Conservation (phyloP, 179 eudicot species). For the Beta lomatogona region DNA sequence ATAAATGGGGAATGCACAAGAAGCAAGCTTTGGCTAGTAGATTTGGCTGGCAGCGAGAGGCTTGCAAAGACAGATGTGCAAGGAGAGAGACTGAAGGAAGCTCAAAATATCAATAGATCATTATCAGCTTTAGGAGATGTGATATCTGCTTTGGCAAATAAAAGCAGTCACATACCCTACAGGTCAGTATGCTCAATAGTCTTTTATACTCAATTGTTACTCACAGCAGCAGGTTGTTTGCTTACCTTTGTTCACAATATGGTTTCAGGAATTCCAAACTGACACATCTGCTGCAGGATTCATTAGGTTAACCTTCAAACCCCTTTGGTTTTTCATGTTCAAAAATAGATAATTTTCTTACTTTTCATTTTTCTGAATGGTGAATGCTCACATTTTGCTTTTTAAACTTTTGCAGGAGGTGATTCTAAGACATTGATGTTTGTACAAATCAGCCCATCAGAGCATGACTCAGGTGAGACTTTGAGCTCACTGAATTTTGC, state of each 20-base stretch:
- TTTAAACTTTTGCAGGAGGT: conserved; percentile 46
- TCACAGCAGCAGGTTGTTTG: background rate
- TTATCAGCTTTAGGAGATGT: conserved; percentile 98
- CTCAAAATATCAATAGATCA: conserved; percentile 86
- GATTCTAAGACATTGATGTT: conserved; percentile 68
- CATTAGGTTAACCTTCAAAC: conserved; percentile 49
- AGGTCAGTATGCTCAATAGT: conserved; percentile 37
- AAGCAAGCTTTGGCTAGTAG: conserved; percentile 98
- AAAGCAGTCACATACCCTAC: conserved; percentile 69
- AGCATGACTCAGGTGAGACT: conserved; percentile 62
- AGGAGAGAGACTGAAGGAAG: conserved; percentile 92
- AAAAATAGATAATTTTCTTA: background rate
- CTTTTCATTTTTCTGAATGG: background rate
- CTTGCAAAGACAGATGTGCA: conserved; percentile 84
- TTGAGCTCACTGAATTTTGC: conserved; percentile 68
- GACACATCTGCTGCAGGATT: conserved; percentile 91
- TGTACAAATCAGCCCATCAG: conserved; percentile 68
- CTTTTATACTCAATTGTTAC: background rate
- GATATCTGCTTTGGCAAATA: conserved; percentile 77
- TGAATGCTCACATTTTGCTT: background rate
- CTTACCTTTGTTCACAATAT: conserved; percentile 22
- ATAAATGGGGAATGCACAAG: conserved; percentile 87
- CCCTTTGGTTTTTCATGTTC: background rate
- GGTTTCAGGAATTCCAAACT: conserved; percentile 69
- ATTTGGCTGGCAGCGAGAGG: conserved; percentile 97